Conservation (phyloP, 2,329 filamentous ascomycete species). For the Colletotrichum lentis region DNA sequence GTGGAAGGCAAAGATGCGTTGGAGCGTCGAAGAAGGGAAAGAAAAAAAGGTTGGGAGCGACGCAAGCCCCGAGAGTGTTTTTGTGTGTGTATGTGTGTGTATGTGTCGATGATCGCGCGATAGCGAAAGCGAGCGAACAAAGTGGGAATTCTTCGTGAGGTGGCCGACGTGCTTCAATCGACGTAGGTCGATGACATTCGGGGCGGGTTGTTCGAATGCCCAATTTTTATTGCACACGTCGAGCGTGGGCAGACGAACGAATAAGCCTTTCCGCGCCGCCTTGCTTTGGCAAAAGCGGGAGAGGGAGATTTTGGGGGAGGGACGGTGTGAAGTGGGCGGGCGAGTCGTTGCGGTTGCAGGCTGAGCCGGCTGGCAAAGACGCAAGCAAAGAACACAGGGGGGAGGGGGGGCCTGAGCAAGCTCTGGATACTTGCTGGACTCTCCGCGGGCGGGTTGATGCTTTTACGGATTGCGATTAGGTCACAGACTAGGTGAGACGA, state of each 20-base stretch:
- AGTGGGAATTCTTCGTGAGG: conserved; percentile 21
- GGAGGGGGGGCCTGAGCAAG: conserved; percentile 17
- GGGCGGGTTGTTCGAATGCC: conserved; percentile 18
- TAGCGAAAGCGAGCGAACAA: conserved; percentile 34
- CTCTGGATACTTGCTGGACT: background rate
- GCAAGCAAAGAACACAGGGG: conserved; percentile 4
- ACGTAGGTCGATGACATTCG: conserved; percentile 24
- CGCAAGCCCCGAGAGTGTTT: background rate
- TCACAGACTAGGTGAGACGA: background rate
- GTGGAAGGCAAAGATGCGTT: conserved; percentile 29
- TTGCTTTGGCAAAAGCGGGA: conserved; percentile 23
- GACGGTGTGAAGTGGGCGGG: conserved; percentile 1
- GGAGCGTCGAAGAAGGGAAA: conserved; percentile 5
- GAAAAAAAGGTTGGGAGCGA: conserved; percentile 20
- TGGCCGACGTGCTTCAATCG: conserved; percentile 27
- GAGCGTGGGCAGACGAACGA: conserved; percentile 30
- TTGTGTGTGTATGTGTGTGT: background rate
- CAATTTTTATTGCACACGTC: conserved; percentile 34
- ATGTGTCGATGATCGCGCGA: conserved; percentile 25
- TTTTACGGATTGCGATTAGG: conserved; percentile 1
- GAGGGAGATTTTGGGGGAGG: conserved; percentile 20
- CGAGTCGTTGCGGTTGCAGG: conserved; percentile 12
- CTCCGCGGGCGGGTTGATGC: conserved; percentile 8
- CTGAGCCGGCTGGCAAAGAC: conserved; percentile 4
- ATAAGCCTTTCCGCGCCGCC: conserved; percentile 36